Base-by-base conservation (phyloP, 352 stramenopile genomes). In the Lagenidium sp. region DNA sequence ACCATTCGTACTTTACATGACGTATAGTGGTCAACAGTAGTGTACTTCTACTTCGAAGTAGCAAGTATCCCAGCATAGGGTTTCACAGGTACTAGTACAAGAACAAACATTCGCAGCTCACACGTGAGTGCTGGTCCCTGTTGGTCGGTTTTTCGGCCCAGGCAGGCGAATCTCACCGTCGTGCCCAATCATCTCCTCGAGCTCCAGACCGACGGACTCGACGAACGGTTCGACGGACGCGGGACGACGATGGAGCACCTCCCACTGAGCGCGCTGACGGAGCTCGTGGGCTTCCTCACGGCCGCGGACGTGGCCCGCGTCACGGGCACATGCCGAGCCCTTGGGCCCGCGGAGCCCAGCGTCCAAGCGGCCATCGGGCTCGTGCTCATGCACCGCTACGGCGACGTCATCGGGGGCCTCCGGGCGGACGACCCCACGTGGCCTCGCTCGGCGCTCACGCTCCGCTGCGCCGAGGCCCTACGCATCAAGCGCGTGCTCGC, bases 381-480 rank as follows among this genome's bases (percentile, higher is more conserved):
- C 36, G 62, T 85, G 13, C 53, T 88, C 41, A 74, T 63, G 44
- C 60, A 60, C 50, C 58, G 46, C 20, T 88, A 79, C 47, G 64
- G 63, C 30, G 67, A 69, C 50, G 63, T 83, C 0, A 47, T 75
- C 15, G 47, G 41, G 21, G 84, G 79, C 36, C 47, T 91, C 20
- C 64, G 63, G 16, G 62, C 74, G 13, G 65, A 76, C 31, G 61
- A 70, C 26, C 10, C 44, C 25, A 49, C 58, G 28, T 91, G 75
- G 75, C 78, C 78, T n/a, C 75, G 78, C 29, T 70, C 66, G 23
- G 47, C 65, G 41, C 41, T 68, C 19, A 51, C 77, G 20, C 50
- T 91, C n/a, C 73, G 70, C 29, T 68, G 65, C 20, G 73, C 60
- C 6, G 78, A 91, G 47, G 51, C 83, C 39, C 55, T 88, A 28